Conservation (phyloP, 1,284 basidiomycete genomes). For the Puccinia hordei region DNA sequence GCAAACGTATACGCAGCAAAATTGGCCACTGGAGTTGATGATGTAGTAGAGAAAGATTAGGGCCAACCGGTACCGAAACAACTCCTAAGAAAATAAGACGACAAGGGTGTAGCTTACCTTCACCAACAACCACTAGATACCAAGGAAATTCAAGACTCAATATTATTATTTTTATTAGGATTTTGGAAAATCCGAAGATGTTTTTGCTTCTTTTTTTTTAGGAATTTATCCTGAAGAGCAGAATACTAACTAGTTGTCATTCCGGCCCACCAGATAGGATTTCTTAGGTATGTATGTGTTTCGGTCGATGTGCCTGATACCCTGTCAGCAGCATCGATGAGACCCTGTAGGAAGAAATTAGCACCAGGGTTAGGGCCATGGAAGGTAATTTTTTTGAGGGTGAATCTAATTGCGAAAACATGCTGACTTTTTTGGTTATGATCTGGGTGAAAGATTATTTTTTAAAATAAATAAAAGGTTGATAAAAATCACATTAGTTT, state of each 20-base stretch:
- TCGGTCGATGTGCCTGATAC: slow-evolving; percentile 24
- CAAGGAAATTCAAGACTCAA: slow-evolving; percentile 52
- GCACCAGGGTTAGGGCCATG: not conserved
- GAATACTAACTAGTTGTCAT: slow-evolving; percentile 79
- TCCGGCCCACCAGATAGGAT: slow-evolving; percentile 97
- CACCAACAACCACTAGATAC: slow-evolving; percentile 78
- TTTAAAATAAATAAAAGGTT: slow-evolving; percentile 1
- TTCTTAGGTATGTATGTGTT: slow-evolving; percentile 72
- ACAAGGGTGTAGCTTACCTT: slow-evolving; percentile 65
- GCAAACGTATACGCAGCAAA: slow-evolving; percentile 99
- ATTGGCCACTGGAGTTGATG: slow-evolving; percentile 74
- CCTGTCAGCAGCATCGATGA: slow-evolving; percentile 52
- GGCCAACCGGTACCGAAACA: not conserved
- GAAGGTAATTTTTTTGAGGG: not conserved
- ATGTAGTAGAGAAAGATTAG: not conserved
- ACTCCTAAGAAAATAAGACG: not conserved
- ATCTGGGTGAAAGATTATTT: slow-evolving; percentile 73
- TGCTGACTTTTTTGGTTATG: slow-evolving; percentile 87
- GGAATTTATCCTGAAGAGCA: not conserved
- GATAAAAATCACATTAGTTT: slow-evolving; percentile 13
- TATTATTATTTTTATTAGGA: slow-evolving; percentile 3
- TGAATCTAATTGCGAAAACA: not conserved
- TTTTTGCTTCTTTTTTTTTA: not conserved
- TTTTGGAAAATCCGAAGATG: not conserved
- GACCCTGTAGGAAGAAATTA: slow-evolving; percentile 28